phyloP scores from a whole-genome alignment of 345 rosid species.

The Populus ilicifolia region DNA sequence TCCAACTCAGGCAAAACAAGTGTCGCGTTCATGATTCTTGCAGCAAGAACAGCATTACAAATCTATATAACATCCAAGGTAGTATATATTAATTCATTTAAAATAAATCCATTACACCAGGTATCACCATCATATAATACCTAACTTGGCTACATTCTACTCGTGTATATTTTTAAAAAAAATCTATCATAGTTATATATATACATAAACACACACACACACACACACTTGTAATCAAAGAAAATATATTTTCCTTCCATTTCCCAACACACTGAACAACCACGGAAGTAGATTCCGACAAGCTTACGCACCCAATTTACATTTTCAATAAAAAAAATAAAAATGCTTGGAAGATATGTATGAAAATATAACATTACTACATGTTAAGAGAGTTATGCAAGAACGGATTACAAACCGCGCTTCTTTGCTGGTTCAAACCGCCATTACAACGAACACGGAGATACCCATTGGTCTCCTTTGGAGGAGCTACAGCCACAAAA shows the following conservation, averaged over 20 bases:
- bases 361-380: not conserved
- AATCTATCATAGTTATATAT: not conserved
- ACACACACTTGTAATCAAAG: too few relatives aligned
- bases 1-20: conserved; percentile 96
- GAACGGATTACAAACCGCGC: conserved; percentile 59
- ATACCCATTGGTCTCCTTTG: conserved; percentile 73
- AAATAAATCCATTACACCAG: not conserved
- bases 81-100: conserved; percentile 2
- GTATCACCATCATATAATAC: not conserved
- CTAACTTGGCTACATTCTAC: not conserved
- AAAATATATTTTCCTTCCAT: not conserved
- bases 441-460: conserved; percentile 98
- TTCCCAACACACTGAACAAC: not conserved
- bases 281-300: not conserved
- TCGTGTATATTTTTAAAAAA: not conserved
- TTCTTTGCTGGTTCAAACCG: conserved; percentile 96
- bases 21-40: conserved; percentile 97
- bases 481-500: conserved; percentile 66
- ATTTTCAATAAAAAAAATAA: not conserved
- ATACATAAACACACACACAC: not conserved
- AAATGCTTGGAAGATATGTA: not conserved
- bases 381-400: not conserved
- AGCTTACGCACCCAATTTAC: not conserved
- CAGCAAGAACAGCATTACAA: conserved; percentile 99
- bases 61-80: conserved; percentile 54